Evolutionary conservation across 139 green algal species (phyloP).

Genomic region (Chlorella vulgaris): DNA sequence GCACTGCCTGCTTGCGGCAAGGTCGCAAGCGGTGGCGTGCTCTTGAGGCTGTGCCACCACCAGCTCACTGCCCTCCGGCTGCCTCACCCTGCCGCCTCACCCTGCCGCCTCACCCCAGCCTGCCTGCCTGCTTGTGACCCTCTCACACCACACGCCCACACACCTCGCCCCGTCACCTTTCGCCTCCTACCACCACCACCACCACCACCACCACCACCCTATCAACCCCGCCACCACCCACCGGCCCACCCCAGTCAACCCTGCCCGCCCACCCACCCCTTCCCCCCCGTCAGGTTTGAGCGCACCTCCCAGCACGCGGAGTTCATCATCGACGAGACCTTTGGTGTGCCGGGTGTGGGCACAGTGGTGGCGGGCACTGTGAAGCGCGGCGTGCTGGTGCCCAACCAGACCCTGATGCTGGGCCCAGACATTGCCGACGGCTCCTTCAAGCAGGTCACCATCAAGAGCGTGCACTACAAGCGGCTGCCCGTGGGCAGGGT

Average conservation of each 20-base stretch:
- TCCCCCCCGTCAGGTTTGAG: background rate
- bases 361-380: constrained; percentile 92
- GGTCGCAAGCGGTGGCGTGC: background rate
- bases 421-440: constrained; percentile 82
- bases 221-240: background rate
- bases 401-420: constrained; percentile 75
- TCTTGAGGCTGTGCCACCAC: background rate
- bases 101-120: too few species aligned
- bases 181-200: too few species aligned
- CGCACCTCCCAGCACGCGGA: constrained; percentile 42
- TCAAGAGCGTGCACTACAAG: constrained; percentile 95
- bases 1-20: too few species aligned
- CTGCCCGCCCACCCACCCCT: background rate
- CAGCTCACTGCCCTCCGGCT: background rate
- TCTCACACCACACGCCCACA: too few species aligned
- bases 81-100: background rate
- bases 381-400: constrained; percentile 78
- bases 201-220: too few species aligned
- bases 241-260: background rate
- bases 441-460: constrained; percentile 76
- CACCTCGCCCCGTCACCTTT: too few species aligned
- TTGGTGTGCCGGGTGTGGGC: constrained; percentile 82
- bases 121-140: too few species aligned
- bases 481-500: constrained; percentile 69
- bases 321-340: constrained; percentile 94